phyloP scores from a whole-genome alignment of 2,329 filamentous ascomycete genomes.

The Diaporthe eres region DNA sequence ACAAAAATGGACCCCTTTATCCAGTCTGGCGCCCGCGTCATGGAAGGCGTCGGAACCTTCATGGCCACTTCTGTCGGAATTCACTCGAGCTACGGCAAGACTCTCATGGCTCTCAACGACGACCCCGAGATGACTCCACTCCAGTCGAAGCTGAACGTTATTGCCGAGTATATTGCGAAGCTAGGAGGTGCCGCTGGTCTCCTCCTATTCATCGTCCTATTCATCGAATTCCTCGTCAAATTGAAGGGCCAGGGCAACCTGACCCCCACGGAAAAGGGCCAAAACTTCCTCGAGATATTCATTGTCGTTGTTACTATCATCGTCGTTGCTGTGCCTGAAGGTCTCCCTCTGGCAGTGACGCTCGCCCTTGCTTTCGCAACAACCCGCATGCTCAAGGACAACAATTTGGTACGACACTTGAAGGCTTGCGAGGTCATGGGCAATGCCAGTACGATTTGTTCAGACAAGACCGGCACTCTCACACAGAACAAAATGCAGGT shows the following conservation, averaged over 20 bases:
- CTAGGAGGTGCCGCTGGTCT: conserved; percentile 83
- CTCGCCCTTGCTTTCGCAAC: conserved; percentile 83
- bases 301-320: conserved; percentile 86
- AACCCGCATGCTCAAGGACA: conserved; percentile 82
- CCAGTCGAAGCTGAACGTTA: conserved; percentile 80
- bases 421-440: conserved; percentile 88
- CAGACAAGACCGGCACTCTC: conserved; percentile 77
- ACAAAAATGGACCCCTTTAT: conserved; percentile 88
- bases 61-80: conserved; percentile 81
- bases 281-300: conserved; percentile 81
- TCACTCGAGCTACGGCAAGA: conserved; percentile 82
- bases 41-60: conserved; percentile 83
- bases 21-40: conserved; percentile 84
- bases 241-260: conserved; percentile 64
- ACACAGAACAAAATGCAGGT: conserved; percentile 80
- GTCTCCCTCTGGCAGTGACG: conserved; percentile 83
- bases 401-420: conserved; percentile 82
- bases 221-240: conserved; percentile 86
- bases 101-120: conserved; percentile 80
- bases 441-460: conserved; percentile 80
- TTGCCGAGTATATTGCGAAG: conserved; percentile 84
- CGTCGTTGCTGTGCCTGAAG: conserved; percentile 84
- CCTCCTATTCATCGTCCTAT: conserved; percentile 84
- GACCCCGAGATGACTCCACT: conserved; percentile 82
- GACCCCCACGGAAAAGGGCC: conserved; percentile 80